Conservation (phyloP, 2,329 filamentous ascomycete species). For the Didymella pinodella region DNA sequence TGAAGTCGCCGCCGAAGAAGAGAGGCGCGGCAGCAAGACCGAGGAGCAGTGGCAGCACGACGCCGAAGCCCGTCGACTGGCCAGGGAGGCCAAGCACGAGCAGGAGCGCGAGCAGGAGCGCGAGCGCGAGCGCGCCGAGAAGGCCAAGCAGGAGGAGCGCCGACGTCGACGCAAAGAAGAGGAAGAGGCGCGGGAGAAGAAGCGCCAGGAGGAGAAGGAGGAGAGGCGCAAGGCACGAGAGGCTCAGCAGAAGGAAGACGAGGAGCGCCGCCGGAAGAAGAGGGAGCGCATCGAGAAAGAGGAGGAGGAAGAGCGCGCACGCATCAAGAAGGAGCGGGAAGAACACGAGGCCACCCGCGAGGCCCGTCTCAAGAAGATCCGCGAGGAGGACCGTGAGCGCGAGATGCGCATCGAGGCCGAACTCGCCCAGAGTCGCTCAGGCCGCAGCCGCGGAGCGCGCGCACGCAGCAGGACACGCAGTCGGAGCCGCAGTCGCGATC, state of each 20-base stretch:
- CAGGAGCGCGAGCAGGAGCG: constrained; percentile 68
- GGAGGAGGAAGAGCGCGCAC: constrained; percentile 61
- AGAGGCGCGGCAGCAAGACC: constrained; percentile 71
- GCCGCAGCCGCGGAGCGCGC: constrained; percentile 40
- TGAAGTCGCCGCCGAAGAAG: constrained; percentile 72
- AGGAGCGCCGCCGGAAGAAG: constrained; percentile 44
- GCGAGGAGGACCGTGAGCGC: constrained; percentile 46
- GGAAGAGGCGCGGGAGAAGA: constrained; percentile 55
- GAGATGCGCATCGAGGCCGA: constrained; percentile 56
- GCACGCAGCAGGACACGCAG: constrained; percentile 39
- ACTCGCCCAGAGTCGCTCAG: constrained; percentile 60
- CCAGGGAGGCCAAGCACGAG: constrained; percentile 68
- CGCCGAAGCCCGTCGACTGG: constrained; percentile 65
- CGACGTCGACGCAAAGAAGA: constrained; percentile 59
- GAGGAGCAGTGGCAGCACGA: constrained; percentile 77
- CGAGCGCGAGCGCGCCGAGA: constrained; percentile 60
- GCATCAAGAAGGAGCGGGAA: constrained; percentile 55
- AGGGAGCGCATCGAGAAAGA: constrained; percentile 43
- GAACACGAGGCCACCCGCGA: constrained; percentile 55
- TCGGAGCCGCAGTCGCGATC: constrained; percentile 35
- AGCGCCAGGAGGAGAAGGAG: constrained; percentile 58
- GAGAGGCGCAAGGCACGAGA: constrained; percentile 46
- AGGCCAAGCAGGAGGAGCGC: constrained; percentile 65
- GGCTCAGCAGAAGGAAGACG: constrained; percentile 42
- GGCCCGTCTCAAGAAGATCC: constrained; percentile 52